Conservation (phyloP, 805 yeast species). For the Osmozyma mogii region DNA sequence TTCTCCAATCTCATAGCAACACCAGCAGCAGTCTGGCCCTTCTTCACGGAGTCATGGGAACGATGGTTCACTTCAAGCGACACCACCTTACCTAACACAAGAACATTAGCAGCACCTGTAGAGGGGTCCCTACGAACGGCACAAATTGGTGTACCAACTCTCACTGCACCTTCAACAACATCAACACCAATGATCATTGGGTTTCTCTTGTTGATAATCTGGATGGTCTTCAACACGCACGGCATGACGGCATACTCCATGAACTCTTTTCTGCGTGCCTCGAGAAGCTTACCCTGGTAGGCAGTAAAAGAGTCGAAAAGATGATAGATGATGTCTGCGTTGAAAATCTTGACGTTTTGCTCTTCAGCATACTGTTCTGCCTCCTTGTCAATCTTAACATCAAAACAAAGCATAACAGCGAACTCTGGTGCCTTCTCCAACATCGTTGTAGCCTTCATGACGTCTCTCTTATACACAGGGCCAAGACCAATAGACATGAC, state of each 20-base stretch:
- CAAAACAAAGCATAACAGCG: slow-evolving; percentile 98
- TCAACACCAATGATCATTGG: slow-evolving; percentile 99
- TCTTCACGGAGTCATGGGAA: slow-evolving; percentile 68
- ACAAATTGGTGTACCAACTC: slow-evolving; percentile 92
- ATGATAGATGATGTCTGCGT: slow-evolving; percentile 95
- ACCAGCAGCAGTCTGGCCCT: slow-evolving; percentile 96
- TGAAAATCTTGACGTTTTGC: slow-evolving; percentile 84
- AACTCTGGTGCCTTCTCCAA: slow-evolving; percentile 90
- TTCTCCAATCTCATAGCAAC: slow-evolving; percentile 97
- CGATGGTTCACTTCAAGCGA: slow-evolving; percentile 97
- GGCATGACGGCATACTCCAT: slow-evolving; percentile 90
- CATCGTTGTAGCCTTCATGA: slow-evolving; percentile 96
- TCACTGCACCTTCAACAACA: slow-evolving; percentile 81
- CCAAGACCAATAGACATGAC: slow-evolving; percentile 98
- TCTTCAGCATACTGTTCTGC: slow-evolving; percentile 98
- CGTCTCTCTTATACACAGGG: slow-evolving; percentile 96
- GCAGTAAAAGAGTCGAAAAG: slow-evolving; percentile 91
- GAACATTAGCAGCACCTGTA: slow-evolving; percentile 63
- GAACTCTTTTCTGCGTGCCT: slow-evolving; percentile 83
- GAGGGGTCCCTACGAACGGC: slow-evolving; percentile 85
- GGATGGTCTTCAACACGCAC: slow-evolving; percentile 87
- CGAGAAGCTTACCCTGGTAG: slow-evolving; percentile 81
- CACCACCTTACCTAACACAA: slow-evolving; percentile 78
- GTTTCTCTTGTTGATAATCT: slow-evolving; percentile 95
- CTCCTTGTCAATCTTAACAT: slow-evolving; percentile 93